Evolutionary conservation across 2,329 filamentous ascomycete species (phyloP).

Genomic region (Fusarium siculi): DNA sequence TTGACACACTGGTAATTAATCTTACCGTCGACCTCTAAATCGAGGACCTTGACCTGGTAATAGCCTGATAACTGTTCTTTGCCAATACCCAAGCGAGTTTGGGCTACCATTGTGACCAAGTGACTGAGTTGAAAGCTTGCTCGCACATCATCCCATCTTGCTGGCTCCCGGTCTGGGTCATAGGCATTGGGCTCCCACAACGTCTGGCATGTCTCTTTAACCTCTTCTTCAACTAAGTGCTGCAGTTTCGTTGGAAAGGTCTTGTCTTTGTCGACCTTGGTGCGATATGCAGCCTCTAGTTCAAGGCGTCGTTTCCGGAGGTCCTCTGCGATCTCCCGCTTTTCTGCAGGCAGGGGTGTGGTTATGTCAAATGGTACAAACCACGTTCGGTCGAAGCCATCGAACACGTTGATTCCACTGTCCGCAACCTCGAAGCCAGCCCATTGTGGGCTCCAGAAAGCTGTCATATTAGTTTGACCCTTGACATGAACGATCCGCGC

Average conservation of each 20-base stretch:
- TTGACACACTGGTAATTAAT: conserved; percentile 12
- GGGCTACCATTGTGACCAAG: conserved; percentile 32
- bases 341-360: conserved; percentile 20
- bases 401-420: conserved; percentile 32
- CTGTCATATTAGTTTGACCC: conserved; percentile 31
- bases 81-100: conserved; percentile 29
- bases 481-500: conserved; percentile 31
- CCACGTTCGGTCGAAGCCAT: conserved; percentile 41
- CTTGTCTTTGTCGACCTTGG: background rate
- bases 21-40: conserved; percentile 30
- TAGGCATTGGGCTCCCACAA: conserved; percentile 31
- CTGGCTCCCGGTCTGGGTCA: background rate
- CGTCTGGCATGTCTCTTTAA: conserved; percentile 15
- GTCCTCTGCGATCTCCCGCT: conserved; percentile 11
- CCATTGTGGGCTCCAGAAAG: conserved; percentile 35
- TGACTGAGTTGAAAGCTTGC: background rate
- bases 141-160: conserved; percentile 25
- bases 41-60: conserved; percentile 26
- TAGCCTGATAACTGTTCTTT: conserved; percentile 32
- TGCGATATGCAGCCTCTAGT: conserved; percentile 2
- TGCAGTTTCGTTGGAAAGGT: background rate
- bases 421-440: background rate
- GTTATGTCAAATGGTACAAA: conserved; percentile 32
- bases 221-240: conserved; percentile 26
- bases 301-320: conserved; percentile 9